These are phyloP conservation scores for Ceratocystis smalleyi DNA, from an alignment of 2,329 filamentous ascomycete species.

Conservation along the genomic window DNA sequence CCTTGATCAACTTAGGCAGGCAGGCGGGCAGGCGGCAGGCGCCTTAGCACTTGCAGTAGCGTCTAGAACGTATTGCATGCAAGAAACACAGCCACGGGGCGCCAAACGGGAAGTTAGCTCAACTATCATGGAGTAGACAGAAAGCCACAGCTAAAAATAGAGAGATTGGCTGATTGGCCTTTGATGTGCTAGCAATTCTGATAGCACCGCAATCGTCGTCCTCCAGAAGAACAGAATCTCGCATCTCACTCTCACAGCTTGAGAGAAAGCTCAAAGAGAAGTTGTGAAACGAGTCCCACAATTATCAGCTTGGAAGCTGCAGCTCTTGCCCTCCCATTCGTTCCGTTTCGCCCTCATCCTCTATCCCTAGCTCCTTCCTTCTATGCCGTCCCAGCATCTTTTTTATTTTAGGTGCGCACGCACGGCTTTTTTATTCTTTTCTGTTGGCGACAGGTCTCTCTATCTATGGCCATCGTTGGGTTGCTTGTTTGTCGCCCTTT, in stretches of 20 bases:
- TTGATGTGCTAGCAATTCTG: neutral
- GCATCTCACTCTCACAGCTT: neutral
- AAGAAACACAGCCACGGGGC: neutral
- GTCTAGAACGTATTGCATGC: neutral
- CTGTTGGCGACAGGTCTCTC: neutral
- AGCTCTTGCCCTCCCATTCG: slow-evolving; percentile 5
- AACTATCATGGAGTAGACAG: neutral
- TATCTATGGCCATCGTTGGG: neutral
- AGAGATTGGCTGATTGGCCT: neutral
- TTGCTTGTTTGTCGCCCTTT: neutral
- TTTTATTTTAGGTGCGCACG: neutral
- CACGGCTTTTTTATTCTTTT: neutral
- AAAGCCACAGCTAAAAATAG: neutral
- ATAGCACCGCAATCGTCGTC: neutral
- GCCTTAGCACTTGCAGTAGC: neutral
- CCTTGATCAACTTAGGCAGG: neutral
- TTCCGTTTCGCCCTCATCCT: neutral
- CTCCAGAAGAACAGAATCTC: neutral
- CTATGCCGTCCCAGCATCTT: neutral
- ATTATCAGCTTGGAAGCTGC: neutral
- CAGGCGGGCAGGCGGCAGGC: no score
- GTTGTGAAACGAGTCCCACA: slow-evolving; percentile 3
- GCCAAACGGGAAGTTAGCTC: neutral
- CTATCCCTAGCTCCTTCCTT: slow-evolving; percentile 7
- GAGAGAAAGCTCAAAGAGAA: neutral